These are phyloP conservation scores for Ophiosphaerella narmari DNA, from an alignment of 2,329 filamentous ascomycete species.

Conservation along the genomic window DNA sequence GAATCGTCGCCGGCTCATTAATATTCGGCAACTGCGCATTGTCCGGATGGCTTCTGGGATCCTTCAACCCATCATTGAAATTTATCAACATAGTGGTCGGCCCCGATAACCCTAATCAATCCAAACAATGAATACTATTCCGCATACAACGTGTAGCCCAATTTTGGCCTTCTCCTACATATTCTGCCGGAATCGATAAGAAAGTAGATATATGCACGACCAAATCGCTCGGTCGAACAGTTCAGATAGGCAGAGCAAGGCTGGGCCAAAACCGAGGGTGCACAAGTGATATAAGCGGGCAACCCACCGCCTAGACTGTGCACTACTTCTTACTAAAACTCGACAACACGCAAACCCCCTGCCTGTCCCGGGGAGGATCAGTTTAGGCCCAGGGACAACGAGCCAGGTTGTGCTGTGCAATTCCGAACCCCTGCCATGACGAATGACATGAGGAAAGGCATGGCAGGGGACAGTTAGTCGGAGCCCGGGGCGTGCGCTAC, in stretches of 20 bases:
- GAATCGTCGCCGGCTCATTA: constrained; percentile 37
- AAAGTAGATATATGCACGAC: no score
- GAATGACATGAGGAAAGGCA: no score
- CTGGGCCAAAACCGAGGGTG: background rate
- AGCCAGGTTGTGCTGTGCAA: no score
- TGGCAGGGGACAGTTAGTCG: no score
- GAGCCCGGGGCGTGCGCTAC: no score
- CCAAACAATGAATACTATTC: background rate
- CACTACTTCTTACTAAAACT: background rate
- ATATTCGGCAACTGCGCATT: constrained; percentile 34
- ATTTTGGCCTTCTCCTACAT: background rate
- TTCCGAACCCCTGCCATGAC: no score
- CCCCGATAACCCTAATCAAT: background rate
- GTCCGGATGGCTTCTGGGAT: constrained; percentile 25
- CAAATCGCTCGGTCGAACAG: no score
- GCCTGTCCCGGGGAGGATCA: constrained; percentile 20
- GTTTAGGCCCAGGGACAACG: no score
- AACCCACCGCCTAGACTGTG: no score
- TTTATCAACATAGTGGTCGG: no score
- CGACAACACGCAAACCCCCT: constrained; percentile 6
- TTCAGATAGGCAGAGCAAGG: background rate
- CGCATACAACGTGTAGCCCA: background rate
- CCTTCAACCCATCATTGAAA: background rate
- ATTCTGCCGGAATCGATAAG: background rate
- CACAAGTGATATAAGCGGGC: constrained; percentile 3